These are phyloP conservation scores for Salvia miltiorrhiza DNA, from an alignment of 257 asterid genomes.

Conservation along the genomic window DNA sequence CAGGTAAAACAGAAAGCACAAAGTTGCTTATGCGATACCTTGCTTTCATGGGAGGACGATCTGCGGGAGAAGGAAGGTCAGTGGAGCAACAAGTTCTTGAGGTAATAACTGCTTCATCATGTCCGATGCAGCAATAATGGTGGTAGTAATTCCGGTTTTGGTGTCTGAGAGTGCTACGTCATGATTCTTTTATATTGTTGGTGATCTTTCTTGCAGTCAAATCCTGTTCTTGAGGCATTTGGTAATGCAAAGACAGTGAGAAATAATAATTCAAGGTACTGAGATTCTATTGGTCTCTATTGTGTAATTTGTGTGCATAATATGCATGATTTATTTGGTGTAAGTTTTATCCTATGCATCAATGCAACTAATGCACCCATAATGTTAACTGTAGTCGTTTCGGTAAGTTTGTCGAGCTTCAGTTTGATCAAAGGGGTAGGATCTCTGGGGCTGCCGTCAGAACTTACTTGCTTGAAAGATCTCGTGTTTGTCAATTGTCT, in stretches of 20 bases:
- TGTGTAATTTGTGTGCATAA: background rate
- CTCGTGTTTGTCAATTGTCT: conserved; percentile 98
- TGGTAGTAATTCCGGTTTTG: conserved; percentile 11
- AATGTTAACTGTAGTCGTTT: conserved; percentile 69
- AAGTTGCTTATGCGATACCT: conserved; percentile 93
- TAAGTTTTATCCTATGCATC: background rate
- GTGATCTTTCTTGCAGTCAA: conserved; percentile 62
- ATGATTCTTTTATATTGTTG: conserved; percentile 6
- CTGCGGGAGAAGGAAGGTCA: conserved; percentile 78
- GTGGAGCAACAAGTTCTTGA: conserved; percentile 98
- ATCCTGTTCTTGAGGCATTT: conserved; percentile 99
- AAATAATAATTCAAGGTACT: conserved; percentile 94
- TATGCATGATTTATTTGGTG: background rate
- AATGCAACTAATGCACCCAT: conserved; percentile 28
- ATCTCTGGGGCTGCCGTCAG: conserved; percentile 98
- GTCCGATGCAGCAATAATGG: background rate
- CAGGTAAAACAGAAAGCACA: conserved; percentile 99
- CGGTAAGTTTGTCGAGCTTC: conserved; percentile 98
- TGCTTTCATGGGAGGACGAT: conserved; percentile 99
- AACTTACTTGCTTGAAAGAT: conserved; percentile 97
- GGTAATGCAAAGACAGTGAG: conserved; percentile 99
- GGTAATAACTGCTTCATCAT: conserved; percentile 46
- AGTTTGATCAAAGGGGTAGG: conserved; percentile 83
- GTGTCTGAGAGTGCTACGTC: conserved; percentile 1
- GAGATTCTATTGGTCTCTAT: conserved; percentile 1